Evolutionary conservation across 352 stramenopile genomes (phyloP), one percentile per base, ranked within the genome.

Genomic region (Pythium dissimile): DNA sequence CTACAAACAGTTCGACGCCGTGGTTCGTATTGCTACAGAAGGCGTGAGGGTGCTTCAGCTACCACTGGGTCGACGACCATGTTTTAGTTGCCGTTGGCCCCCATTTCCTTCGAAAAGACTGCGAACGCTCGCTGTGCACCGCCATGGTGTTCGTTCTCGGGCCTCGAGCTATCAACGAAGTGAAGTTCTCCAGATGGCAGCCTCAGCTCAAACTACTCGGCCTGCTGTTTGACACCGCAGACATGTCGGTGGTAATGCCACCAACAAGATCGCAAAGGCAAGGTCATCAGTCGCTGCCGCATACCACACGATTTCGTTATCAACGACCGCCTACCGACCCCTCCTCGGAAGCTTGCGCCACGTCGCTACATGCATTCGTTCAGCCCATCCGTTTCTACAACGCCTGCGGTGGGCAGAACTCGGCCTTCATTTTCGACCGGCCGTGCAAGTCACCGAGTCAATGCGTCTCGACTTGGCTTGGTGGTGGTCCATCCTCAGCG

Each of bases 1-100:
- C 9, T 27, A 45, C 39, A 12, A 3, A 27, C 13, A 45, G 4
- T 3, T 45, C 5, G 3, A 13, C 3, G 39, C 39, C 12, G 21
- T 45, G 2, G 13, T 45, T 5, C 5, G 15, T 8, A 18, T 13
- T 13, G 18, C 8, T 5, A 26, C 16, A 4, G 3, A 45, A 27
- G 39, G n/a, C 39, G 39, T 27, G 15, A 13, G 39, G 5, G n/a
- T 27, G 5, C 46, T 64, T 58, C 20, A 41, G 43, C 1, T 73
- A 67, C 18, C 53, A 65, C 27, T 67, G 55, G 41, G 56, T 73
- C 1, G 64, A 67, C 13, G 64, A 69, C 49, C 66, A 68, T 45
- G 46, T 71, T 3, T 60, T 52, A 20, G 62, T 68, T 1, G 20
- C 30, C 11, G 13, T 31, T 4, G 30, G 11, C 20, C 21, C n/a